Evolutionary conservation across 306 rosid genomes (phyloP).

Genomic region (Corylus avellana): DNA sequence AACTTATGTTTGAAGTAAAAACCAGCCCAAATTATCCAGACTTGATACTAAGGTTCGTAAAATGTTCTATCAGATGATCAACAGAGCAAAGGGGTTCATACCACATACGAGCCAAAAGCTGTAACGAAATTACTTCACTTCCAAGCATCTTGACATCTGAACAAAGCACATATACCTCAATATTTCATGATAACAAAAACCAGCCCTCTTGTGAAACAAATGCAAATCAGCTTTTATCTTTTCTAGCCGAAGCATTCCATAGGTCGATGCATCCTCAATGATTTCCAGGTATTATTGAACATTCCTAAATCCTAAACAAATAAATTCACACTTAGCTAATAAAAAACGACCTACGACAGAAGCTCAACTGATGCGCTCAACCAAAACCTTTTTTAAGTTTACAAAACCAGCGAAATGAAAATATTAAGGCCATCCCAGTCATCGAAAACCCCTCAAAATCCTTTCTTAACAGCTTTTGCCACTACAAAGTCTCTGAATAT

Average conservation of each 20-base stretch:
- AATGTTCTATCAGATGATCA: no score
- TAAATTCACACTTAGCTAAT: not conserved
- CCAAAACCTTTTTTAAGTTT: slow-evolving; percentile 22
- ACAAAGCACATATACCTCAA: not conserved
- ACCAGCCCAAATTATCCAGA: no score
- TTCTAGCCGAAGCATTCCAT: not conserved
- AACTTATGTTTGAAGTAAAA: no score
- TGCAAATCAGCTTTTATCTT: not conserved
- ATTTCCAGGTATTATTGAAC: not conserved
- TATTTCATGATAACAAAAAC: not conserved
- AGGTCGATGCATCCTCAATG: not conserved
- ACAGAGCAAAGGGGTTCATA: not conserved
- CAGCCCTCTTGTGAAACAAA: not conserved
- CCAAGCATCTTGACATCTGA: not conserved
- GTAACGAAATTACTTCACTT: not conserved
- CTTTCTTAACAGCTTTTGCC: not conserved
- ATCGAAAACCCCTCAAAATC: not conserved
- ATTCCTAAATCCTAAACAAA: not conserved
- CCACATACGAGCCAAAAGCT: not conserved
- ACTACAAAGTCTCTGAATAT: not conserved
- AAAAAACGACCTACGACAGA: not conserved
- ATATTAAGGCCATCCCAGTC: not conserved
- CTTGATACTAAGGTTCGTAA: no score
- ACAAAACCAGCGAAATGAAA: slow-evolving; percentile 5
- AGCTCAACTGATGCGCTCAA: not conserved